Base-by-base conservation (phyloP, 2,329 filamentous ascomycete genomes). In the Microdochium paspali region DNA sequence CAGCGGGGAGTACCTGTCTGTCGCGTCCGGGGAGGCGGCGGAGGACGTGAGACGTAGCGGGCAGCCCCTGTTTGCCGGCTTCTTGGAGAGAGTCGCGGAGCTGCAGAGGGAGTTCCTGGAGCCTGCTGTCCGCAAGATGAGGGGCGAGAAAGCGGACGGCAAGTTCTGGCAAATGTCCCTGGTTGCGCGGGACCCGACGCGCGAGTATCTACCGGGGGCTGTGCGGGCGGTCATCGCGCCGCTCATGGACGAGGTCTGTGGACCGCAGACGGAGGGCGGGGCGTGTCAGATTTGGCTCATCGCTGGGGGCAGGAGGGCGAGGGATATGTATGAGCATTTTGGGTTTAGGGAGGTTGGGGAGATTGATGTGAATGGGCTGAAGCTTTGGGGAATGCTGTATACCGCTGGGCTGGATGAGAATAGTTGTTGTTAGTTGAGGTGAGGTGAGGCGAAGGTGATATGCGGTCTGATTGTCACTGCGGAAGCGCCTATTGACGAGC, bases 121-220 rank as follows among this genome's bases (percentile, higher is more conserved):
- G 13, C 54, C 51, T 2, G 23, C 53, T 4, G 52, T 49, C 20
- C 24, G 46, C 30, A 42, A 45, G 7, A 47, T 50, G 35, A 51
- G 52, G 35, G n/a, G n/a, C 15, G 4, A 20, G n/a, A n/a, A n/a
- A n/a, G n/a, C n/a, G n/a, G 45, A 42, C 2, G 54, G 53, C 9
- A 26, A 48, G 18, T 53, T 48, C 35, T 54, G 53, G 54, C 50
- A 54, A 32, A 45, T 56, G 42, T 51, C 48, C n/a, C 49, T 56
- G 23, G 51, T 54, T 51, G 53, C 51, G 46, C 47, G 53, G 47
- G 53, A 55, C 42, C 53, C 51, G 15, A 50, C 2, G 42, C 44
- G 49, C 46, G 44, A 45, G 42, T 50, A 54, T 45, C 51, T 55
- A 5, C 45, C 50, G 2, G 50, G 51, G 15, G 53, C 53, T 44